These are phyloP conservation scores for Fusarium devonianum DNA, from an alignment of 2,329 filamentous ascomycete genomes.

Conservation along the genomic window DNA sequence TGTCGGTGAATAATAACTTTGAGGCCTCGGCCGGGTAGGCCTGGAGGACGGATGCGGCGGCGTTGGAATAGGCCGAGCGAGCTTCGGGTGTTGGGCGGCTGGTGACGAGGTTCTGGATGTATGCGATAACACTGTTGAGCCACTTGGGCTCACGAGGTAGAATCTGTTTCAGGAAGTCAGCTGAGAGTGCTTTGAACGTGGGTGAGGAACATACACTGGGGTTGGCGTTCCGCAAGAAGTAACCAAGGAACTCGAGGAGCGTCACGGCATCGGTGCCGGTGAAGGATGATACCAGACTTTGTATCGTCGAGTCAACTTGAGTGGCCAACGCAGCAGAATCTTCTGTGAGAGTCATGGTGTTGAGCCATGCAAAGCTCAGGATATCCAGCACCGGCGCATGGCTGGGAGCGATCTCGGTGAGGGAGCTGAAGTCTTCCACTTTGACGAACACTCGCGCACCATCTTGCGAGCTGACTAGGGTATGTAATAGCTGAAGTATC, in stretches of 20 bases:
- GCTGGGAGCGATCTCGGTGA: slow-evolving; percentile 64
- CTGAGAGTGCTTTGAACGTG: background rate
- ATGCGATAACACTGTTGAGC: slow-evolving; percentile 56
- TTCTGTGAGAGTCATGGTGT: slow-evolving; percentile 47
- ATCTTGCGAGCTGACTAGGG: slow-evolving; percentile 59
- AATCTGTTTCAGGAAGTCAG: slow-evolving; percentile 47
- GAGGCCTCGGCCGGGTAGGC: slow-evolving; percentile 58
- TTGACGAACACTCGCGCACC: slow-evolving; percentile 59
- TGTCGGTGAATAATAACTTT: slow-evolving; percentile 60
- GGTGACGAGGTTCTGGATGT: slow-evolving; percentile 62
- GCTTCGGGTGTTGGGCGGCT: slow-evolving; percentile 62
- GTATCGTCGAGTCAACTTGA: slow-evolving; percentile 58
- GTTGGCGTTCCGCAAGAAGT: slow-evolving; percentile 58
- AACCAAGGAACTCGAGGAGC: slow-evolving; percentile 63
- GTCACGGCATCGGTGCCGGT: slow-evolving; percentile 67
- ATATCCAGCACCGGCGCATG: slow-evolving; percentile 63
- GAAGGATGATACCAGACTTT: slow-evolving; percentile 60
- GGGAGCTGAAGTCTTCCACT: slow-evolving; percentile 59
- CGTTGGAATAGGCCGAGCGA: slow-evolving; percentile 66
- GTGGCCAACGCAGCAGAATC: slow-evolving; percentile 43
- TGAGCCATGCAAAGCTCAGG: slow-evolving; percentile 64
- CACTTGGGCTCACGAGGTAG: slow-evolving; percentile 60
- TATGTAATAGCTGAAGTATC: slow-evolving; percentile 64
- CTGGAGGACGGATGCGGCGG: slow-evolving; percentile 64
- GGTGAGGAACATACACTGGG: slow-evolving; percentile 51